Evolutionary conservation across 2,329 filamentous ascomycete genomes (phyloP).

Genomic region (Westerdykella aurantiaca): DNA sequence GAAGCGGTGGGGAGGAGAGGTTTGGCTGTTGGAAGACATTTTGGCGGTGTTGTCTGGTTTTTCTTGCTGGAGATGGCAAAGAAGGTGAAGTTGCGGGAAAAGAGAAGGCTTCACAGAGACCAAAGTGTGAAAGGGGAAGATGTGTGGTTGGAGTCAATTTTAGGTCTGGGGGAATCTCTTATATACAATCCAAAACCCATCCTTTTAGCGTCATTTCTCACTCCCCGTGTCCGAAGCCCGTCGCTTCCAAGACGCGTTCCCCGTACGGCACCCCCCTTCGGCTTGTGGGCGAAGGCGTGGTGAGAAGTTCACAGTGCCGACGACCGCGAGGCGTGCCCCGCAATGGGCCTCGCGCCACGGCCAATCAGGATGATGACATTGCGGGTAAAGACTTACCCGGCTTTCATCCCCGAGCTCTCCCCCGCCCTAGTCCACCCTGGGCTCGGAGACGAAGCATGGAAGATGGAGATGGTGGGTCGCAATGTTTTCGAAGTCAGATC

Average conservation of each 20-base stretch:
- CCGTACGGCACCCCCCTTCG: background rate
- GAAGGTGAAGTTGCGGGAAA: constrained; percentile 1
- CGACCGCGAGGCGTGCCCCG: constrained; percentile 17
- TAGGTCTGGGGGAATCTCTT: background rate
- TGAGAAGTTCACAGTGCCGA: constrained; percentile 15
- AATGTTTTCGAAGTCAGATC: background rate
- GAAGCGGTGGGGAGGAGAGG: constrained; percentile 44
- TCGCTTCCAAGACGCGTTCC: no score
- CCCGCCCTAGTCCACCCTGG: constrained; percentile 17
- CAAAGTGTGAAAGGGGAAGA: no score
- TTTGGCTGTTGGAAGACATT: constrained; percentile 14
- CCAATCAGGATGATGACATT: constrained; percentile 7
- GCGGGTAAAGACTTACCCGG: constrained; percentile 24
- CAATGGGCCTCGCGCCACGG: constrained; percentile 2
- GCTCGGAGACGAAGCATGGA: constrained; percentile 3
- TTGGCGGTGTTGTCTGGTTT: background rate
- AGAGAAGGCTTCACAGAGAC: constrained; percentile 5
- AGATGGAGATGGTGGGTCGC: background rate
- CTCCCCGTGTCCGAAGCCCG: no score
- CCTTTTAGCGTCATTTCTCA: background rate
- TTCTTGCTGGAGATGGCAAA: background rate
- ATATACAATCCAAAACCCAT: background rate
- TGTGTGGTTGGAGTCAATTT: no score
- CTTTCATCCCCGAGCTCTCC: constrained; percentile 12
- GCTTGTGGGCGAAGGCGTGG: constrained; percentile 1